phyloP scores from a whole-genome alignment of 257 asterid genomes.

The Nicotiana undulata region DNA sequence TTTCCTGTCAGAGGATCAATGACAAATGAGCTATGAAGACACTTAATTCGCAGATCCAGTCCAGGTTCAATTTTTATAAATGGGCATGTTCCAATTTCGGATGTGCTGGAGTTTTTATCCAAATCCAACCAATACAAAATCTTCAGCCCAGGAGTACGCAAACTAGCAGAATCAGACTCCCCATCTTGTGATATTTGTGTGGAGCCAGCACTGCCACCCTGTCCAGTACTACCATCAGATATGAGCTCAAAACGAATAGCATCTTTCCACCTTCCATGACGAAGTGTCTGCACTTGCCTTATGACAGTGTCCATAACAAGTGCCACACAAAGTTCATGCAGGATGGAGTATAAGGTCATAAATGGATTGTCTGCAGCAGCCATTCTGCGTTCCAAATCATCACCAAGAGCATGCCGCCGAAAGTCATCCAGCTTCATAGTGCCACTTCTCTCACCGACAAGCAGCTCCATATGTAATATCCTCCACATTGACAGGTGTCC shows the following conservation, averaged over 20 bases:
- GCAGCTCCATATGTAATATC: slow-evolving; percentile 91
- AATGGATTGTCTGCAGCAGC: slow-evolving; percentile 89
- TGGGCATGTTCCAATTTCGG: slow-evolving; percentile 63
- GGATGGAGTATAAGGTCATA: slow-evolving; percentile 60
- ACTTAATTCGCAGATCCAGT: slow-evolving; percentile 78
- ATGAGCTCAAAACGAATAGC: slow-evolving; percentile 96
- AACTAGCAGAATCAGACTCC: slow-evolving; percentile 65
- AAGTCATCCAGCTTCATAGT: slow-evolving; percentile 78
- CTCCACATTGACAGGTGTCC: slow-evolving; percentile 98
- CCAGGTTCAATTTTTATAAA: slow-evolving; percentile 91
- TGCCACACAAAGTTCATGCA: slow-evolving; percentile 91
- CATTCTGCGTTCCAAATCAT: slow-evolving; percentile 98
- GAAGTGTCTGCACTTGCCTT: slow-evolving; percentile 87
- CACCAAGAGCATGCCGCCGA: slow-evolving; percentile 93
- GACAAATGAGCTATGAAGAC: slow-evolving; percentile 80
- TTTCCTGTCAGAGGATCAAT: slow-evolving; percentile 81
- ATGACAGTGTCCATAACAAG: slow-evolving; percentile 95
- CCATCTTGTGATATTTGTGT: slow-evolving; percentile 62
- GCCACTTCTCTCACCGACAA: slow-evolving; percentile 88
- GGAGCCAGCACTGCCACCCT: slow-evolving; percentile 46
- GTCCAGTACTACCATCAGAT: slow-evolving; percentile 73
- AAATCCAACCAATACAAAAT: slow-evolving; percentile 87
- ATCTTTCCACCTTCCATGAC: slow-evolving; percentile 95
- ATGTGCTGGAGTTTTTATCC: slow-evolving; percentile 57
- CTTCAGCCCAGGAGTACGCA: slow-evolving; percentile 93